Evolutionary conservation across 2,329 filamentous ascomycete species (phyloP), one percentile per base, ranked within the genome.

Genomic region (Aspergillus phoenicis): DNA sequence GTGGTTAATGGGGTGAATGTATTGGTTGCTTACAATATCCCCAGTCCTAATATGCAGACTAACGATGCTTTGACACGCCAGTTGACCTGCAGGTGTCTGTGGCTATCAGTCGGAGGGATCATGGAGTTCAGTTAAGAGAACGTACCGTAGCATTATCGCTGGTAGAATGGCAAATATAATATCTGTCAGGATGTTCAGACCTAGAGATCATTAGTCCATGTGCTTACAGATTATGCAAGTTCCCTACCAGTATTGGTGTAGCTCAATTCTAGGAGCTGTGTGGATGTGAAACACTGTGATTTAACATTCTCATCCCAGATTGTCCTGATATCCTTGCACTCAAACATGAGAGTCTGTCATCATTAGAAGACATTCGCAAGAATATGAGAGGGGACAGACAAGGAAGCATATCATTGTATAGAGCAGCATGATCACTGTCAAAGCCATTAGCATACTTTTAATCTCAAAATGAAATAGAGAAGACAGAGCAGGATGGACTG

Each of bases 261-360:
- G 10, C 77, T 77, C 2, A 85, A 69, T 0, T 67, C 72, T 30
- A 79, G 72, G 5, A 83, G 69, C 0, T 77, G 81, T 1, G 53
- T 51, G 5, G 68, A 60, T 0, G 71, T 59, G 77, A 81, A 85
- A 63, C 83, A 84, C 1, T 71, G 76, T 0, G 75, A 70, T 8
- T 74, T 67, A 2, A 79, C 71, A 0, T 66, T 68, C 0, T 41
- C 48, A 62, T 85, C 80, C 82, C 82, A 85, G 28, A 78, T 73
- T 0, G 79, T 62, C 5, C 76, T 73, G 1, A 84, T 69, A 45
- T 84, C 75, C 5, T 74, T 77, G 52, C 83, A 85, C 60, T 85
- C 81, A 1, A 83, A 68, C 2, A 84, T 59, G 1, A 84, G 62
- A 0, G 82, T 83, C 70, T 83, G 73, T 10, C 4, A 38, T n/a